Conservation (phyloP, 2,329 filamentous ascomycete species). For the Biscogniauxia sp. region DNA sequence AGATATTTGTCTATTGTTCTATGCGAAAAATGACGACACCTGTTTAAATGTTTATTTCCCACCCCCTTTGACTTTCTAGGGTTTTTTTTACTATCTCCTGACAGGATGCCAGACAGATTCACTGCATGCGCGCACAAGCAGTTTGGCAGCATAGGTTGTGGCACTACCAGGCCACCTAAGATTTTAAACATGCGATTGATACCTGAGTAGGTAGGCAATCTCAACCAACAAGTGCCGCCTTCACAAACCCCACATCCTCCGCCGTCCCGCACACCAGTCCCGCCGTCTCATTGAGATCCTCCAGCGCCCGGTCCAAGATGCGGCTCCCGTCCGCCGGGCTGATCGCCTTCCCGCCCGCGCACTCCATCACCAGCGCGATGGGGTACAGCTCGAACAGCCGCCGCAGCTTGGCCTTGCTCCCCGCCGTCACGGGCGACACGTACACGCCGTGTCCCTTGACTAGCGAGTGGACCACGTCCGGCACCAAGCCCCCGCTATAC, state of each 20-base stretch:
- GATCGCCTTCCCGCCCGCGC: slow-evolving; percentile 55
- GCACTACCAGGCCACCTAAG: too few species aligned
- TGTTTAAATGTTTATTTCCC: too few species aligned
- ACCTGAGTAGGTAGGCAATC: too few species aligned
- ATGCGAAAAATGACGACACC: too few species aligned
- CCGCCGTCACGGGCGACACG: slow-evolving; percentile 52
- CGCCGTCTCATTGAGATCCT: slow-evolving; percentile 46
- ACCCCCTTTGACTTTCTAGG: too few species aligned
- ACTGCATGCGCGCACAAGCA: too few species aligned
- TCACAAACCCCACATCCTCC: slow-evolving; percentile 42
- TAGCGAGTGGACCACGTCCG: slow-evolving; percentile 58
- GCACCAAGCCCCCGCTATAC: slow-evolving; percentile 60
- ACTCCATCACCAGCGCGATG: slow-evolving; percentile 59
- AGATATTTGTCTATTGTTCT: too few species aligned
- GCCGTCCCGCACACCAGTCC: slow-evolving; percentile 50
- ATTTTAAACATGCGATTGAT: too few species aligned
- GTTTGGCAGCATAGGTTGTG: too few species aligned
- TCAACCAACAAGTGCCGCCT: background rate
- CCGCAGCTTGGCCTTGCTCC: slow-evolving; percentile 55
- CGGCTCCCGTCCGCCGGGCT: slow-evolving; percentile 44
- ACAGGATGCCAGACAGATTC: too few species aligned
- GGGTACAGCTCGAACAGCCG: slow-evolving; percentile 59
- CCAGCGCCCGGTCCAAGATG: slow-evolving; percentile 40
- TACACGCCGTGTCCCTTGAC: slow-evolving; percentile 63
- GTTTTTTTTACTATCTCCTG: too few species aligned